Evolutionary conservation across 805 yeast species (phyloP).

Genomic region (Schwanniomyces occidentalis): DNA sequence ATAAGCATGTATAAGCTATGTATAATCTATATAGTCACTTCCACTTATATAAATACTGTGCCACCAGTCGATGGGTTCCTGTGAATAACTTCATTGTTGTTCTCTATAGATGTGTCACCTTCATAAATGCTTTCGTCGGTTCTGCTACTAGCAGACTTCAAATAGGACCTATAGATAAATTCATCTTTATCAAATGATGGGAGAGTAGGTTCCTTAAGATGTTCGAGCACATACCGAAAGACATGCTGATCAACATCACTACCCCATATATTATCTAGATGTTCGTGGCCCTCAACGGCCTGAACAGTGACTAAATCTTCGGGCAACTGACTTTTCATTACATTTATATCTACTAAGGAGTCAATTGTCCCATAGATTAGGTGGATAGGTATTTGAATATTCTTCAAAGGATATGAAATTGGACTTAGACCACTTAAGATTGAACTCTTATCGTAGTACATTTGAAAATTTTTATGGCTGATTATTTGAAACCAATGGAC

Average conservation of each 20-base stretch:
- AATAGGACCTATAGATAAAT: slow-evolving; percentile 4
- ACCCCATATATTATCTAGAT: slow-evolving; percentile 91
- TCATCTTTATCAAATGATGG: background rate
- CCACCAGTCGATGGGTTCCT: slow-evolving; percentile 18
- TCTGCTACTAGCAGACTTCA: slow-evolving; percentile 4
- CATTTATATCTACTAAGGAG: slow-evolving; percentile 82
- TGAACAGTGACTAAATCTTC: slow-evolving; percentile 45
- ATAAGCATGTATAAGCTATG: no score
- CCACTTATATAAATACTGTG: slow-evolving; percentile 10
- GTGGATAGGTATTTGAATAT: slow-evolving; percentile 62
- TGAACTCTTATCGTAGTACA: slow-evolving; percentile 67
- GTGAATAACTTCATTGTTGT: slow-evolving; percentile 6
- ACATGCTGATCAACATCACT: slow-evolving; percentile 47
- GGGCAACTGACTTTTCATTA: slow-evolving; percentile 72
- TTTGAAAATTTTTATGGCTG: slow-evolving; percentile 72
- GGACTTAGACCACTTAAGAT: slow-evolving; percentile 30
- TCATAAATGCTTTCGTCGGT: slow-evolving; percentile 4
- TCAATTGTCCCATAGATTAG: slow-evolving; percentile 79
- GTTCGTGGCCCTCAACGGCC: slow-evolving; percentile 76
- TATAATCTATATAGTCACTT: no score
- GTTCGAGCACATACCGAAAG: slow-evolving; percentile 30
- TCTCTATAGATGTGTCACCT: slow-evolving; percentile 6
- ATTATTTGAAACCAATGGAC: slow-evolving; percentile 98
- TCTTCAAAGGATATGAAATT: slow-evolving; percentile 39
- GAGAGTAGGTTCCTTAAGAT: background rate